A percentile compares a stretch with the other conserved stretches of the same genome.
Conservation (phyloP, 495 filamentous ascomycete genomes). For the Viridothelium virens region DNA sequence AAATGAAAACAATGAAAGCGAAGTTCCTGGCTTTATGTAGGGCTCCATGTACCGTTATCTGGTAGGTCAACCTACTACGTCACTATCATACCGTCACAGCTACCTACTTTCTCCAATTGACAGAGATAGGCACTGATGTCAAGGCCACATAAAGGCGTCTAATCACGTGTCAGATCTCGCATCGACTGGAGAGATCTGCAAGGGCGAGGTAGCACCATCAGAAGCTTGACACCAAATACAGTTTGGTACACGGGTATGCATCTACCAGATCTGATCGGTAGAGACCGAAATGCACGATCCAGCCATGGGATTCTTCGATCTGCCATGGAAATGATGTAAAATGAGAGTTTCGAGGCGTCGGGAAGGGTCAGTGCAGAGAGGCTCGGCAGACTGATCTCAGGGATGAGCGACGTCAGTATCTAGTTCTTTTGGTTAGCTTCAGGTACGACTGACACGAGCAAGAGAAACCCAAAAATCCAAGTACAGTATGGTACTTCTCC, state of each 20-base stretch:
- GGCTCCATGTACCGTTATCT: neutral
- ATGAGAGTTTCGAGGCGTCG: conserved; percentile 8
- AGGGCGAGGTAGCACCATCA: neutral
- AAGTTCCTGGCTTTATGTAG: neutral
- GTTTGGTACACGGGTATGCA: neutral
- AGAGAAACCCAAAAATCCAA: too few relatives aligned
- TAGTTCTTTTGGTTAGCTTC: neutral
- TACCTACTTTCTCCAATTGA: neutral
- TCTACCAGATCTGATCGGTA: neutral
- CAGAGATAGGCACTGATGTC: neutral
- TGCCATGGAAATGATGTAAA: conserved; percentile 10
- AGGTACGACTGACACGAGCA: neutral
- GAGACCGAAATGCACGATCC: conserved; percentile 5
- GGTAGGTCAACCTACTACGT: neutral
- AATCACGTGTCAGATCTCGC: neutral
- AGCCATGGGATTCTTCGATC: conserved; percentile 5
- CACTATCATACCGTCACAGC: neutral
- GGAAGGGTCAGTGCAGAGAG: conserved; percentile 7
- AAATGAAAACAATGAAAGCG: neutral
- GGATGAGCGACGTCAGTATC: conserved; percentile 7
- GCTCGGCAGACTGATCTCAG: neutral
- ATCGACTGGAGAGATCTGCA: neutral
- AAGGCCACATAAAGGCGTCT: neutral
- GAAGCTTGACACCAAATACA: neutral
- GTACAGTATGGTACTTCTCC: too few relatives aligned